Base-by-base conservation (phyloP, 2,329 filamentous ascomycete species). In the Clathrospora elynae region DNA sequence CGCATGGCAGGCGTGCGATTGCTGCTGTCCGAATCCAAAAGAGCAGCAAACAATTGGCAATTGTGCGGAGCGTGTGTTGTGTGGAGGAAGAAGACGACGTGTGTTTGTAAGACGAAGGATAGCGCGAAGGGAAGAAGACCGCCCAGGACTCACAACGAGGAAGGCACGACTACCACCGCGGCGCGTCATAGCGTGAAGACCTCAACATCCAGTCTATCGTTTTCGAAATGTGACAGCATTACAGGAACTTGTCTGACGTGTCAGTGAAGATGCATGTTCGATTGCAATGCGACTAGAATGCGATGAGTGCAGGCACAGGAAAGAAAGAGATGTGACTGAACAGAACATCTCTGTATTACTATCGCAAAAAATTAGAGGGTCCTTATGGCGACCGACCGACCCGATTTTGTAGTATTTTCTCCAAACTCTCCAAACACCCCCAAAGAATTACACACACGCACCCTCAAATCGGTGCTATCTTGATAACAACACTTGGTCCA, bases 1-100 rank as follows among this genome's bases (percentile, higher is more conserved):
- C 89, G 84, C 90, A 95, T 95, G 50, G 58, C 77, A 69, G 59
- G 49, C 45, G 44, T 49, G 30, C 39, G 46, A 51, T 40, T 50
- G 46, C 33, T 45, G 38, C 35, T 39, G 49, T 42, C 42, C 36
- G 31, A 44, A 40, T 49, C 49, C 48, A 53, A 53, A 44, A 45
- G 42, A 45, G 49, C 47, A 53, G 49, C 47, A 53, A 46, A 32
- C 41, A 51, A 57, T 25, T 33, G 50, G 35, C 29, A 42, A 13
- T 28, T 31, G 39, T 42, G 35, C 17, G 19, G 35, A 16, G 33
- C n/a, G 28, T 41, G 28, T 36, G 41, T 24, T 26, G 22, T 45
- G 20, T 28, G 28, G 29, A 37, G 16, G 30, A 46, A 19, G 39
- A 47, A 43, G 34, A 47, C 31, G 35, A 32, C n/a, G 13, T 9